Percentiles rank a stretch among this genome's conserved stretches.
Conservation (phyloP, 805 yeast species). For the Debaryomyces hansenii region DNA sequence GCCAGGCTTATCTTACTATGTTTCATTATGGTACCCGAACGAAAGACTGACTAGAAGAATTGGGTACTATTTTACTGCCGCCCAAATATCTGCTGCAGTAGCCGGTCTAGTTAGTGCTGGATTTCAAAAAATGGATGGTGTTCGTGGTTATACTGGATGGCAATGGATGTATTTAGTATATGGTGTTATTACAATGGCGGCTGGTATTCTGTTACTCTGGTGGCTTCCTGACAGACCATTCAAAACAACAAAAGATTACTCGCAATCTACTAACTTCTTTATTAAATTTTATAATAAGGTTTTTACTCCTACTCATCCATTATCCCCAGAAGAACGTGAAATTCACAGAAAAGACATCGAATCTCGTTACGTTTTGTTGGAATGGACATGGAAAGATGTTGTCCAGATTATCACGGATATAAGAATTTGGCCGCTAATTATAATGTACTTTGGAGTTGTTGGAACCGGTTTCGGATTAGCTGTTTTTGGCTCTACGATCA, state of each 20-base stretch:
- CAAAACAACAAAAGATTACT: constrained; percentile 6
- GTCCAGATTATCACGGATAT: constrained; percentile 54
- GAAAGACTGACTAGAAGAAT: constrained; percentile 74
- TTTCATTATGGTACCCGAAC: constrained; percentile 82
- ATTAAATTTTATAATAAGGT: constrained; percentile 19
- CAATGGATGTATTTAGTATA: constrained; percentile 83
- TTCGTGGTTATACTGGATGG: constrained; percentile 73
- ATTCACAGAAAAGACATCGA: constrained; percentile 64
- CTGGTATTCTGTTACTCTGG: constrained; percentile 68
- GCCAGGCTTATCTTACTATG: constrained; percentile 87
- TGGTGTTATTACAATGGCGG: constrained; percentile 65
- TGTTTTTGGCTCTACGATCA: constrained; percentile 79
- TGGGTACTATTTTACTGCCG: constrained; percentile 89
- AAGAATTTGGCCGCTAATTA: constrained; percentile 74
- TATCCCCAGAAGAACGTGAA: constrained; percentile 50
- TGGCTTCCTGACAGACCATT: constrained; percentile 85
- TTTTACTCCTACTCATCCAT: constrained; percentile 45
- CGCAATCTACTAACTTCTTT: constrained; percentile 13
- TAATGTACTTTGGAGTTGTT: constrained; percentile 92
- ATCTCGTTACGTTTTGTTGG: constrained; percentile 42
- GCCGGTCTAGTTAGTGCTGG: constrained; percentile 88
- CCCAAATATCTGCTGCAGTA: constrained; percentile 87
- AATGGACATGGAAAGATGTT: constrained; percentile 66
- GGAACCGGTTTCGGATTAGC: constrained; percentile 89
- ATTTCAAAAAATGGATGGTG: constrained; percentile 78